These are phyloP conservation scores for Trichoderma reesei DNA, from an alignment of 495 filamentous ascomycete genomes.

Conservation along the genomic window DNA sequence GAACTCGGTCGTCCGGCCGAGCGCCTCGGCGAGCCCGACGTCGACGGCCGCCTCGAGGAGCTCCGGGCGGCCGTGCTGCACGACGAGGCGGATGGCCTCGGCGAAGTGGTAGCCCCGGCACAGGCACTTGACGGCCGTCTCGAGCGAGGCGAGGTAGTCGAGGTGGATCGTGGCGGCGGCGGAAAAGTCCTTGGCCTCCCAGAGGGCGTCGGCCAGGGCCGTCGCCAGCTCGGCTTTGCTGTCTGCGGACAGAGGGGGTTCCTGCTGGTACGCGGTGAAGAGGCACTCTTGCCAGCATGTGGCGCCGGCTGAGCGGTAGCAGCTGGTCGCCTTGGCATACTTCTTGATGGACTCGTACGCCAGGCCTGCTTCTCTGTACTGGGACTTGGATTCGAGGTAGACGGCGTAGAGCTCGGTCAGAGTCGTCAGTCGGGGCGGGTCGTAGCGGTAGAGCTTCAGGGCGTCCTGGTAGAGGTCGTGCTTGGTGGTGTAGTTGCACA, in stretches of 20 bases:
- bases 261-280: constrained; percentile 56
- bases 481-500: constrained; percentile 61
- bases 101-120: constrained; percentile 80
- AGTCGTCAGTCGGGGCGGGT: constrained; percentile 42
- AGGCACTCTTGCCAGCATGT: constrained; percentile 80
- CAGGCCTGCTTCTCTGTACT: constrained; percentile 74
- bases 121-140: constrained; percentile 54
- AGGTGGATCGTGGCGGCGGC: constrained; percentile 70
- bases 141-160: constrained; percentile 66
- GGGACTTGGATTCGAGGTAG: constrained; percentile 60
- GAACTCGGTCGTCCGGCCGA: constrained; percentile 72
- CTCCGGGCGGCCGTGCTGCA: constrained; percentile 32
- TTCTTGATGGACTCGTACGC: constrained; percentile 80
- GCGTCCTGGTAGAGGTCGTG: constrained; percentile 71
- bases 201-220: constrained; percentile 58
- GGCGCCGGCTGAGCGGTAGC: constrained; percentile 65
- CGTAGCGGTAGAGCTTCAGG: constrained; percentile 75
- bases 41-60: constrained; percentile 53
- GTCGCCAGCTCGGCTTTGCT: constrained; percentile 56
- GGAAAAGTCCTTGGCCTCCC: constrained; percentile 71
- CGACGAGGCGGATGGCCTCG: constrained; percentile 65
- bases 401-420: constrained; percentile 70
- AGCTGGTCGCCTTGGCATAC: constrained; percentile 60
- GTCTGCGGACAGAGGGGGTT: constrained; percentile 42
- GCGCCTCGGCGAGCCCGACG: constrained; percentile 62